These are phyloP conservation scores for Austropuccinia psidii DNA, from an alignment of 1,284 basidiomycete genomes.

Conservation along the genomic window DNA sequence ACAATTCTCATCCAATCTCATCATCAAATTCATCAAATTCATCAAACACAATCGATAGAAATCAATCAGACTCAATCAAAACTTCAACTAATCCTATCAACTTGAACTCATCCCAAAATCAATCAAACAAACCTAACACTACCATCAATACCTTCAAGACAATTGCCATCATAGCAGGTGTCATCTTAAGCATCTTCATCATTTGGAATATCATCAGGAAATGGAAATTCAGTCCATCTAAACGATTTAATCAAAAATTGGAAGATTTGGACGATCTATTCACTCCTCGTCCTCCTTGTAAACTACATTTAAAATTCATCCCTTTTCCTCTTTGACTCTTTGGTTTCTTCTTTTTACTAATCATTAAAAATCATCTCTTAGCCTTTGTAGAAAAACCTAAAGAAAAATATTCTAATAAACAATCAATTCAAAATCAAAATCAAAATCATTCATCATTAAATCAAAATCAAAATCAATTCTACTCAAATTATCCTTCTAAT, in stretches of 20 bases:
- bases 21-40: neutral
- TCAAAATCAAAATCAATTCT: no score
- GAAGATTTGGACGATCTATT: slow-evolving; percentile 28
- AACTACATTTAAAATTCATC: no score
- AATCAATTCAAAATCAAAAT: no score
- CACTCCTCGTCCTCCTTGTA: slow-evolving; percentile 33
- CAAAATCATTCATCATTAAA: no score
- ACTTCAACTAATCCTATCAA: neutral
- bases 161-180: slow-evolving; percentile 5
- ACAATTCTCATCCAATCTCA: neutral
- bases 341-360: no score
- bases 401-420: no score
- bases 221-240: slow-evolving; percentile 23
- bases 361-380: no score
- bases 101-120: neutral
- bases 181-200: neutral
- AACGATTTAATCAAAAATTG: slow-evolving; percentile 23
- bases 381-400: no score
- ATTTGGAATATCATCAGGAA: slow-evolving; percentile 33
- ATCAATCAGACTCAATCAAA: no score
- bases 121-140: neutral
- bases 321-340: no score
- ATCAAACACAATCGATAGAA: no score
- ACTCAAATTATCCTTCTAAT: no score
- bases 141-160: slow-evolving; percentile 7